A percentile compares a stretch with the other conserved stretches of the same genome.
These are phyloP conservation scores for Candida ulmi DNA, from an alignment of 805 yeast genomes.

Conservation along the genomic window DNA sequence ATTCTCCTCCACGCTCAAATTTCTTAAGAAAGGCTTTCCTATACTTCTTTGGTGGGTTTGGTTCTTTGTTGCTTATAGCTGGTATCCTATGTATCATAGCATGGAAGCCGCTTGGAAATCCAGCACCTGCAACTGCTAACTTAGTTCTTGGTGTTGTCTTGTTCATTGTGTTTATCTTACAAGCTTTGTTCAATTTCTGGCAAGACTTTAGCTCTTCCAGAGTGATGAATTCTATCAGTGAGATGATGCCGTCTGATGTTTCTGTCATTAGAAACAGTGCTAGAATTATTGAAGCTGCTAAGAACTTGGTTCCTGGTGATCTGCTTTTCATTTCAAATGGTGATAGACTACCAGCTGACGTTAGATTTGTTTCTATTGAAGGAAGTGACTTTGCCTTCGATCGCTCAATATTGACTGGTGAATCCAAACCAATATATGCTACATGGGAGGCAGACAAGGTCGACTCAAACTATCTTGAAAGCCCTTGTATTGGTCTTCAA, in stretches of 20 bases:
- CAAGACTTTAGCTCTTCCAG: slow-evolving; percentile 43
- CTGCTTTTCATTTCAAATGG: slow-evolving; percentile 32
- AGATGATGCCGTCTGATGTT: slow-evolving; percentile 35
- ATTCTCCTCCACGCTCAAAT: slow-evolving; percentile 32
- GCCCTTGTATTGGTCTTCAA: slow-evolving; percentile 38
- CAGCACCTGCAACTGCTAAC: slow-evolving; percentile 36
- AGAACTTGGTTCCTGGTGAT: slow-evolving; percentile 40
- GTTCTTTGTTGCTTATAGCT: slow-evolving; percentile 34
- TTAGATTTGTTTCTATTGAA: slow-evolving; percentile 30
- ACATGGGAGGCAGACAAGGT: slow-evolving; percentile 21
- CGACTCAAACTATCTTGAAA: slow-evolving; percentile 37
- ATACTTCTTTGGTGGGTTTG: slow-evolving; percentile 46
- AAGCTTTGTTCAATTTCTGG: slow-evolving; percentile 38
- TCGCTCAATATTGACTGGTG: slow-evolving; percentile 44
- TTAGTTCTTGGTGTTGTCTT: slow-evolving; percentile 37
- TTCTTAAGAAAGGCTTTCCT: slow-evolving; percentile 28
- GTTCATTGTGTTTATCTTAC: slow-evolving; percentile 34
- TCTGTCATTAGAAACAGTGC: slow-evolving; percentile 32
- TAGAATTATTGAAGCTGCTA: slow-evolving; percentile 24
- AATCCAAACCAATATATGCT: slow-evolving; percentile 36
- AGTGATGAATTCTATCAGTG: slow-evolving; percentile 42
- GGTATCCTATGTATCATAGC: slow-evolving; percentile 37
- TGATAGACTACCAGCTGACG: slow-evolving; percentile 41
- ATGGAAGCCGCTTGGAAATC: slow-evolving; percentile 45
- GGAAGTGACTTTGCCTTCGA: slow-evolving; percentile 39